Evolutionary conservation across 768 basidiomycete species (phyloP).

Genomic region (Strobilomyces dryophilus): DNA sequence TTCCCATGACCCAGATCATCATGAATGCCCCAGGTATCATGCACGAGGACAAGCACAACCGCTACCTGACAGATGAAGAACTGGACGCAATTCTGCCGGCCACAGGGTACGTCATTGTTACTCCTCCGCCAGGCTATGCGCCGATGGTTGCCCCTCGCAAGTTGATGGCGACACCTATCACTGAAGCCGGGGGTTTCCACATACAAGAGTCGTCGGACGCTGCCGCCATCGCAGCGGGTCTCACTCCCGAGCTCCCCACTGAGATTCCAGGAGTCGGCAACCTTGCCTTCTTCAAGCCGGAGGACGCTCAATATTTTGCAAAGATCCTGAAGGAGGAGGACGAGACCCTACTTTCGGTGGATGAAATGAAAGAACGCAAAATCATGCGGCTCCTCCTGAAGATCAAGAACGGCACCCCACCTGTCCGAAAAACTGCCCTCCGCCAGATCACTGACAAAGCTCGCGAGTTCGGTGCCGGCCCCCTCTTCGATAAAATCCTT

Average conservation of each 20-base stretch:
- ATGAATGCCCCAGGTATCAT: constrained; percentile 82
- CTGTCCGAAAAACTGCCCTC: constrained; percentile 95
- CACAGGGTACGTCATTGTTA: constrained; percentile 86
- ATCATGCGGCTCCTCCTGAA: constrained; percentile 97
- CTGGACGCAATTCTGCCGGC: constrained; percentile 85
- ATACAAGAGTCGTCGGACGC: constrained; percentile 95
- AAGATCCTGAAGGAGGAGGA: constrained; percentile 96
- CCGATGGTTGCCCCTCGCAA: constrained; percentile 65
- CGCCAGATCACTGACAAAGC: constrained; percentile 99
- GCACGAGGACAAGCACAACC: constrained; percentile 93
- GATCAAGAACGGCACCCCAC: constrained; percentile 99
- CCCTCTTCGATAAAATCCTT: constrained; percentile 96
- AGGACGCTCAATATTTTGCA: constrained; percentile 97
- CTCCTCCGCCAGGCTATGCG: constrained; percentile 91
- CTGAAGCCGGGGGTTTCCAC: constrained; percentile 82
- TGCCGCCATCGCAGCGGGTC: constrained; percentile 81
- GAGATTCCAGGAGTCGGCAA: constrained; percentile 98
- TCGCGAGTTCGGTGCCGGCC: constrained; percentile 96
- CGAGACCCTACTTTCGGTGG: constrained; percentile 86
- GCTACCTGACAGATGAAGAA: constrained; percentile 95
- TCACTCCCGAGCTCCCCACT: constrained; percentile 90
- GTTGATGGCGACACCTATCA: constrained; percentile 52
- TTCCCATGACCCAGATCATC: constrained; percentile 74
- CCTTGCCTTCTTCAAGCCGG: constrained; percentile 96
- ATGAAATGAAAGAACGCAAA: constrained; percentile 99